Percentiles rank a stretch among this genome's conserved stretches.
These are phyloP conservation scores for Penicillium sp. DNA, from an alignment of 2,329 filamentous ascomycete genomes.

Conservation along the genomic window DNA sequence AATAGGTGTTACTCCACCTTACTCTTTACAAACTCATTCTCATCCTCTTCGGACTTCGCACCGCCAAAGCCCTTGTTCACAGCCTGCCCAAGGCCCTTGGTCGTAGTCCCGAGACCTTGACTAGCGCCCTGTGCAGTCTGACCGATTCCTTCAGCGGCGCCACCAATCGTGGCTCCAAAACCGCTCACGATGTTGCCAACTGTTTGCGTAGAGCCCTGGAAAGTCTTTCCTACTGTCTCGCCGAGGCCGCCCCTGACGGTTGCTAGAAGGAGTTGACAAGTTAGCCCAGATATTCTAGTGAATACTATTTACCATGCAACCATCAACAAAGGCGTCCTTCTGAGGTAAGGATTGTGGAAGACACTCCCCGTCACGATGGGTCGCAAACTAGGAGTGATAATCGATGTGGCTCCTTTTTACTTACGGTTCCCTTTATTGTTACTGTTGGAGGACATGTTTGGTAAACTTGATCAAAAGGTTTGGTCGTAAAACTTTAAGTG, in stretches of 20 bases:
- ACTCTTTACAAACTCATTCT: constrained; percentile 9
- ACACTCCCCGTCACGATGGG: too few species aligned
- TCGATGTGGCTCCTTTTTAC: not conserved
- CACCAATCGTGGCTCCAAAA: constrained; percentile 30
- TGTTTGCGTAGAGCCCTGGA: constrained; percentile 26
- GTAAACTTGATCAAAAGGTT: not conserved
- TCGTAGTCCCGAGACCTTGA: constrained; percentile 26
- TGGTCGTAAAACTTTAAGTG: not conserved
- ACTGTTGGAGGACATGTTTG: constrained; percentile 12
- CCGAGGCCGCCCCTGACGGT: constrained; percentile 27
- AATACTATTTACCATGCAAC: not conserved
- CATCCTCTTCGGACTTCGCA: not conserved
- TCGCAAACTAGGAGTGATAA: not conserved
- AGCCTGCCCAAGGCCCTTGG: constrained; percentile 29
- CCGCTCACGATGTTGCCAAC: constrained; percentile 29
- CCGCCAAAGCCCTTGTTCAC: constrained; percentile 22
- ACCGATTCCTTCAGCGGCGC: constrained; percentile 29
- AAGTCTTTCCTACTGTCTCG: constrained; percentile 30
- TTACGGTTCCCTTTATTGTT: constrained; percentile 8
- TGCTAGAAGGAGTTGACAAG: not conserved
- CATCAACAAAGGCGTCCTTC: not conserved
- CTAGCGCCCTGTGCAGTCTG: constrained; percentile 32
- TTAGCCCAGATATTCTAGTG: not conserved
- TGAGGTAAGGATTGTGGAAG: not conserved
- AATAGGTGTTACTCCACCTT: not conserved